Evolutionary conservation across 768 basidiomycete genomes (phyloP).

Genomic region (Calocera viscosa): DNA sequence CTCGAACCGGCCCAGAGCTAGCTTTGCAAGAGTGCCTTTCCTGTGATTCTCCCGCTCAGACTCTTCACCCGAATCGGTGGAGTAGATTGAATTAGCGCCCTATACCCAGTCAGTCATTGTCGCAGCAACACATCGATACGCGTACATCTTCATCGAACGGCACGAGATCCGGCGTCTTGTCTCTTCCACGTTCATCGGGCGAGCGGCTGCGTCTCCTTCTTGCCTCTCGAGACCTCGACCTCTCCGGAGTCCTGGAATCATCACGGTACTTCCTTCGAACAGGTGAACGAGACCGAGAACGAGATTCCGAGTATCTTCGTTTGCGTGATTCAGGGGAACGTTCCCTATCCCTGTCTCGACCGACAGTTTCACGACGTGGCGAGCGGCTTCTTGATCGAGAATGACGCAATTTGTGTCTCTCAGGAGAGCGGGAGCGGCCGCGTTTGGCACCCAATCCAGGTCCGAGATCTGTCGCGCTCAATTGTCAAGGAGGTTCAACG

Average conservation of each 20-base stretch:
- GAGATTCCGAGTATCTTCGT: conserved; percentile 26
- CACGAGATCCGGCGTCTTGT: conserved; percentile 46
- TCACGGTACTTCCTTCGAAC: conserved; percentile 27
- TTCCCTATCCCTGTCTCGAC: conserved; percentile 25
- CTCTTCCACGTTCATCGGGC: neutral
- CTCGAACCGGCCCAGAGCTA: conserved; percentile 77
- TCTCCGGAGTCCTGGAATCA: neutral
- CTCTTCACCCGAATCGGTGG: conserved; percentile 89
- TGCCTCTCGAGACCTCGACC: neutral
- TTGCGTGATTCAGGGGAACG: neutral
- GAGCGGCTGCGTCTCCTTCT: conserved; percentile 10
- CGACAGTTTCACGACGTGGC: conserved; percentile 7
- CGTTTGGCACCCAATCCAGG: neutral
- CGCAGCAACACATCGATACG: conserved; percentile 1
- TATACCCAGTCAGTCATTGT: conserved; percentile 23
- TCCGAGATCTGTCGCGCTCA: neutral
- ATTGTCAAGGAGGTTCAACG: neutral
- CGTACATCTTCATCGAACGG: conserved; percentile 68
- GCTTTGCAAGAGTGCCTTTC: conserved; percentile 63
- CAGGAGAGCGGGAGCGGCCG: conserved; percentile 8
- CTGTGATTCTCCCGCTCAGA: conserved; percentile 71
- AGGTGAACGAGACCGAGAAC: conserved; percentile 39
- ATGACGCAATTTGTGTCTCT: neutral
- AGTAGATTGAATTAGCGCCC: conserved; percentile 81
- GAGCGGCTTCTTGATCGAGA: neutral